Evolutionary conservation across 106 monocot genomes (phyloP), one percentile per base, ranked within the genome.

Genomic region (Phalaenopsis equestris): DNA sequence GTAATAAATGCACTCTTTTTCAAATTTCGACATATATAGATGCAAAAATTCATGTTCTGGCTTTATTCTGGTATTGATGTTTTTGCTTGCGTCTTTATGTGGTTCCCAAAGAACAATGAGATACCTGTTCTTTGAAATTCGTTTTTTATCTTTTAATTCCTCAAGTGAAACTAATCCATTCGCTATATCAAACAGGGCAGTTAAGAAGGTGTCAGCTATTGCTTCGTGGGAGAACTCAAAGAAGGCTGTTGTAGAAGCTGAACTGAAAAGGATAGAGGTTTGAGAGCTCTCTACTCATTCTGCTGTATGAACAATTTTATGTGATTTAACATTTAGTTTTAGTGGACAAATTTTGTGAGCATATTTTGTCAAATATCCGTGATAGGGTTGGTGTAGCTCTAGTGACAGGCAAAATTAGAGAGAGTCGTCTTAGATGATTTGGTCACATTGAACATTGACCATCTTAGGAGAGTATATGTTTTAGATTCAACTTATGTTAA

Each of bases 211-310:
- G 72, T 85, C 88, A 41, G 42, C 84, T 45, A 90, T 93, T 76
- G 42, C 78, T 72, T 77, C 90, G n/a, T 90, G 90, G 93, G 93
- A 93, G 75, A 93, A 87, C 78, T 48, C 90, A 73, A 87, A 89
- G 82, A 88, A 88, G 72, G 90, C 90, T 47, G 18, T 55, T 56
- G 41, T 93, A 42, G 90, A 93, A 84, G 88, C 90, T 79, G 56
- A 88, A 10, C 58, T 90, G 67, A 93, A 85, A 55, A 90, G 84
- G 48, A 81, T 81, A 12, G 93, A 93, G 87, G 93, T 88, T 41
- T 14, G 41, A 57, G 57, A 42, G 46, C 70, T 70, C 70, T 30
- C 58, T 42, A 21, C 70, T 70, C 70, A 37, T 30, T 38, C 21
- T n/a, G 4, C 61, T 61, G 4, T n/a, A 61, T 61, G 61, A 61